Conservation (phyloP, 495 filamentous ascomycete species). For the Penicillium malachiteum region DNA sequence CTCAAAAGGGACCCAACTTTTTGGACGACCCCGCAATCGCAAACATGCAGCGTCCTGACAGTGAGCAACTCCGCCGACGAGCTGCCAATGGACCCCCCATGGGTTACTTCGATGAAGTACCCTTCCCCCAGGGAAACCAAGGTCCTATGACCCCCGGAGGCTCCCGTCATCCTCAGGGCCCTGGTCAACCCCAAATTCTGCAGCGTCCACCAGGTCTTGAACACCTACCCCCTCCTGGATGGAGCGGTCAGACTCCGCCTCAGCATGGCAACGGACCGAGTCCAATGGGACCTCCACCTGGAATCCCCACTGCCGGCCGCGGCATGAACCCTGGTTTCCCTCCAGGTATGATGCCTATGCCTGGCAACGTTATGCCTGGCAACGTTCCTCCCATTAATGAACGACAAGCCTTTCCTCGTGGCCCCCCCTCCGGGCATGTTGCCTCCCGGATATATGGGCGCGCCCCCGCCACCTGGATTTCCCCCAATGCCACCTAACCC, state of each 20-base stretch:
- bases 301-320: slow-evolving; percentile 41
- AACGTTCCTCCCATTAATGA: slow-evolving; percentile 36
- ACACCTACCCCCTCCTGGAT: slow-evolving; percentile 41
- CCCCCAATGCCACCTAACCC: slow-evolving; percentile 46
- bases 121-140: slow-evolving; percentile 38
- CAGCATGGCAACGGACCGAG: slow-evolving; percentile 39
- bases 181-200: slow-evolving; percentile 36
- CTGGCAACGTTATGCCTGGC: slow-evolving; percentile 40
- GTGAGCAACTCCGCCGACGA: slow-evolving; percentile 40
- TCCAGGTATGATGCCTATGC: slow-evolving; percentile 46
- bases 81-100: slow-evolving; percentile 41
- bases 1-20: slow-evolving; percentile 42
- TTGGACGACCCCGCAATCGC: slow-evolving; percentile 49
- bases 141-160: slow-evolving; percentile 40
- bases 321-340: slow-evolving; percentile 45
- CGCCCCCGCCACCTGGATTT: slow-evolving; percentile 46
- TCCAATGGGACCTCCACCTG: slow-evolving; percentile 47
- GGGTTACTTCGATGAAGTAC: slow-evolving; percentile 47
- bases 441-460: slow-evolving; percentile 52
- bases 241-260: slow-evolving; percentile 37
- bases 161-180: slow-evolving; percentile 34
- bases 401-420: slow-evolving; percentile 43
- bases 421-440: slow-evolving; percentile 50
- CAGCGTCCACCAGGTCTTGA: slow-evolving; percentile 53
- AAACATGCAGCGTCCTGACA: slow-evolving; percentile 47